phyloP scores from a whole-genome alignment of 768 basidiomycete species.

The Lepiota brunneoincarnata region DNA sequence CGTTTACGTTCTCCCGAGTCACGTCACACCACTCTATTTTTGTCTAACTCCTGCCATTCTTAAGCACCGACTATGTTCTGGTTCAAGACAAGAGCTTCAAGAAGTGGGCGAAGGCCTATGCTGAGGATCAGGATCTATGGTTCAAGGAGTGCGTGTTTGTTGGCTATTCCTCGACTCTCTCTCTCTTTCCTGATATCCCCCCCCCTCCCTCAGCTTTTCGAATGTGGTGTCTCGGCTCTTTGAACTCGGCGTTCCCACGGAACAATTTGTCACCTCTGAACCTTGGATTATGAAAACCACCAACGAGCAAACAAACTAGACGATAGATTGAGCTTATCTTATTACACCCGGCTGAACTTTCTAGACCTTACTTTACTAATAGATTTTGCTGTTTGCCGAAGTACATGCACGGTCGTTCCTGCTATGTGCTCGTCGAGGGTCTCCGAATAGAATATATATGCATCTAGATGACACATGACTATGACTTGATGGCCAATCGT shows the following conservation, averaged over 20 bases:
- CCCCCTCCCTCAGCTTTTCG: slow-evolving; percentile 62
- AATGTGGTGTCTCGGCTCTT: slow-evolving; percentile 74
- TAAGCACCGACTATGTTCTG: slow-evolving; percentile 84
- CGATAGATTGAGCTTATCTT: not conserved
- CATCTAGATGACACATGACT: too few species aligned
- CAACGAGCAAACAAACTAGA: slow-evolving; percentile 38
- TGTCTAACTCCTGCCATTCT: not conserved
- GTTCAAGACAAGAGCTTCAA: slow-evolving; percentile 91
- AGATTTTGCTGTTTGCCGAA: too few species aligned
- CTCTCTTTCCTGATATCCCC: slow-evolving; percentile 1
- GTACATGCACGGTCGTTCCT: too few species aligned
- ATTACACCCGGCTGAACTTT: not conserved
- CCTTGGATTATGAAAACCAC: slow-evolving; percentile 71
- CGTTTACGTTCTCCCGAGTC: slow-evolving; percentile 43
- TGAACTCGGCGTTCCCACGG: slow-evolving; percentile 88
- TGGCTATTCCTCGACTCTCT: not conserved
- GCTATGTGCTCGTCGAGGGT: too few species aligned
- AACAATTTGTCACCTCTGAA: slow-evolving; percentile 72
- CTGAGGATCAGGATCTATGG: slow-evolving; percentile 80
- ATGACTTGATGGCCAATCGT: too few species aligned
- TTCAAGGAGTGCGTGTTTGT: slow-evolving; percentile 80
- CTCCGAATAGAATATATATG: too few species aligned
- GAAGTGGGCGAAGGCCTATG: slow-evolving; percentile 85
- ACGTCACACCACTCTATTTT: not conserved
- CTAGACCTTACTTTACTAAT: too few species aligned